These are phyloP conservation scores for Hirsutella thompsonii DNA, from an alignment of 2,329 filamentous ascomycete genomes.

Conservation along the genomic window DNA sequence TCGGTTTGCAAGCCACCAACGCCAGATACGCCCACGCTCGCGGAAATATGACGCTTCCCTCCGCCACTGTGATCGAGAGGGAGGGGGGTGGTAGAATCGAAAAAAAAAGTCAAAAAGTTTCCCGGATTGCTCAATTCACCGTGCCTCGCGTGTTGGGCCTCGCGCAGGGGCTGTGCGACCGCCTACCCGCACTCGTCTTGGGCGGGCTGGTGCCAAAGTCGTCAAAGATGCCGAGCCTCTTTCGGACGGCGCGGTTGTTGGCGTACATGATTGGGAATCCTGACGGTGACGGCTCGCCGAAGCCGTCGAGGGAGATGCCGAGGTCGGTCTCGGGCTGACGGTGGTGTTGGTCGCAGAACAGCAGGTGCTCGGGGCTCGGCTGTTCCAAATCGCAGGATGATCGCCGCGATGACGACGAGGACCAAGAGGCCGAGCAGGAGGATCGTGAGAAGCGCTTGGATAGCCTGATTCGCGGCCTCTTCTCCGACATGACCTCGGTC, in stretches of 20 bases:
- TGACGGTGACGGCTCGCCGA: background rate
- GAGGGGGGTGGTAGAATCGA: no score
- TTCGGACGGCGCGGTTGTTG: slow-evolving; percentile 2
- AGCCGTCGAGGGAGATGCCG: background rate
- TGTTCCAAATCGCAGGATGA: background rate
- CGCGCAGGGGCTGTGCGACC: background rate
- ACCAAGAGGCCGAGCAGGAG: background rate
- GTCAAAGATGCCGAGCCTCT: slow-evolving; percentile 1
- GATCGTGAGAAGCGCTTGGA: slow-evolving; percentile 1
- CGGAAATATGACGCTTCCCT: no score
- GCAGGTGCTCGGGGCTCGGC: background rate
- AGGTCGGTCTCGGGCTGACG: background rate
- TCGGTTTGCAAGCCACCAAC: no score
- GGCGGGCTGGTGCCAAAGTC: background rate
- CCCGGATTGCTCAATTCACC: no score
- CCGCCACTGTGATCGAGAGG: no score
- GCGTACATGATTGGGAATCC: background rate
- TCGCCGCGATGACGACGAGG: slow-evolving; percentile 1
- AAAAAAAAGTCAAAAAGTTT: no score
- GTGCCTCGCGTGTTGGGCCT: background rate
- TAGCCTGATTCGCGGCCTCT: background rate
- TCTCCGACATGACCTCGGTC: background rate
- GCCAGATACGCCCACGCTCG: no score
- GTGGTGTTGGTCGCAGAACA: background rate
- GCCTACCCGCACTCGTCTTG: background rate